phyloP scores from a whole-genome alignment of 495 filamentous ascomycete species.

The Lophium mytilinum region DNA sequence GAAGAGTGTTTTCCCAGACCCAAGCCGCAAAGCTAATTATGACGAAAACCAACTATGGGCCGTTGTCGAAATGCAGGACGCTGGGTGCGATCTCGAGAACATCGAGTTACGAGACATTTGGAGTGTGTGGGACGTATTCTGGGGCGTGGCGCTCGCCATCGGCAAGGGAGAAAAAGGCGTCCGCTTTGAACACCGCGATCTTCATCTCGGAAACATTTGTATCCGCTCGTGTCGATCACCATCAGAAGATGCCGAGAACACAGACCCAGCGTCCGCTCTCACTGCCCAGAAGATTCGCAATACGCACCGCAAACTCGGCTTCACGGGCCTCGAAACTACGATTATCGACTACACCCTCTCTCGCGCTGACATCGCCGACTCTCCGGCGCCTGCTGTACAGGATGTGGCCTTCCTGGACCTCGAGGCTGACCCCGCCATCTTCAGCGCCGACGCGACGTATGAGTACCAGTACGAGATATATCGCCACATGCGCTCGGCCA shows the following conservation, averaged over 20 bases:
- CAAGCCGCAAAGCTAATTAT: slow-evolving; percentile 39
- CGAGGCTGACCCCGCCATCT: slow-evolving; percentile 26
- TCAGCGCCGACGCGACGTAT: slow-evolving; percentile 31
- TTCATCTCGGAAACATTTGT: slow-evolving; percentile 85
- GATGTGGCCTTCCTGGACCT: slow-evolving; percentile 33
- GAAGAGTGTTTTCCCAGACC: slow-evolving; percentile 57
- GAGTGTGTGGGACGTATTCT: slow-evolving; percentile 78
- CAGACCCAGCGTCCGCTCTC: neutral
- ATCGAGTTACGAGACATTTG: slow-evolving; percentile 42
- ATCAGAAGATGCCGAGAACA: too few species aligned
- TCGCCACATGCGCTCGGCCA: slow-evolving; percentile 31
- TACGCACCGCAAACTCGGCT: slow-evolving; percentile 46
- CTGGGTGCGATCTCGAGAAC: slow-evolving; percentile 67
- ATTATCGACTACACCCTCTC: slow-evolving; percentile 89
- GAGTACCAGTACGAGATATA: slow-evolving; percentile 41
- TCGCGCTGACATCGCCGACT: slow-evolving; percentile 41
- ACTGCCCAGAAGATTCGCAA: slow-evolving; percentile 1
- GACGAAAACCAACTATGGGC: slow-evolving; percentile 62
- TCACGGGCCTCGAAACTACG: slow-evolving; percentile 65
- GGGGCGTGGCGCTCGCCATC: slow-evolving; percentile 68
- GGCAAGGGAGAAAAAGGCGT: slow-evolving; percentile 65
- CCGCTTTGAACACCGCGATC: slow-evolving; percentile 81
- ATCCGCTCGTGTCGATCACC: slow-evolving; percentile 34
- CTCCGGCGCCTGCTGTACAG: neutral
- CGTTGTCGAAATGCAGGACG: slow-evolving; percentile 81